A percentile compares a stretch with the other conserved stretches of the same genome.
These are phyloP conservation scores for Otatea glauca DNA, from an alignment of 176 grass and related monocot species.

Conservation along the genomic window DNA sequence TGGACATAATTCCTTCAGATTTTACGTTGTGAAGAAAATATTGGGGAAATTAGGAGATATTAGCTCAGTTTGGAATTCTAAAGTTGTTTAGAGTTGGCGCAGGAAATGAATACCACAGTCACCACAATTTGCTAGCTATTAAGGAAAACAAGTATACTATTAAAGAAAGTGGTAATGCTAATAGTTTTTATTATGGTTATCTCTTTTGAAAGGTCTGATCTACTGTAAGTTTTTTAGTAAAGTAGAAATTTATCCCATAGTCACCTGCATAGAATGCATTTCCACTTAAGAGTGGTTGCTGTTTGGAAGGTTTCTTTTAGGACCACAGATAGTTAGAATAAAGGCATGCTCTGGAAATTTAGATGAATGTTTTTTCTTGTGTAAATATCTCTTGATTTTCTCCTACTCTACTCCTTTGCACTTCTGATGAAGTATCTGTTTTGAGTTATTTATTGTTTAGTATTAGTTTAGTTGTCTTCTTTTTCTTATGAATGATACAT, in stretches of 20 bases:
- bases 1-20: not conserved
- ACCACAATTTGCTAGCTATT: not conserved
- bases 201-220: slow-evolving; percentile 1
- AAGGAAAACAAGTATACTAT: not conserved
- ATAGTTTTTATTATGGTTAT: not conserved
- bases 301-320: slow-evolving; percentile 14
- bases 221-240: not conserved
- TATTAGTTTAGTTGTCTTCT: not conserved
- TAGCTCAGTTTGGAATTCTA: not conserved
- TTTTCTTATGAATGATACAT: slow-evolving; percentile 17
- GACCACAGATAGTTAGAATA: not conserved
- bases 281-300: not conserved
- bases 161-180: not conserved
- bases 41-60: not conserved
- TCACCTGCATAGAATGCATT: not conserved
- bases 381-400: not conserved
- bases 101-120: not conserved
- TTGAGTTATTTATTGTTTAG: slow-evolving; percentile 21
- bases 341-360: not conserved
- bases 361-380: not conserved
- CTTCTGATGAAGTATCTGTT: slow-evolving; percentile 23
- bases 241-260: not conserved
- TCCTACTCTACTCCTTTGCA: not conserved
- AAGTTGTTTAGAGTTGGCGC: not conserved
- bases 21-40: not conserved